Conservation (phyloP, 139 green algal species). For the Ettlia oleoabundans region DNA sequence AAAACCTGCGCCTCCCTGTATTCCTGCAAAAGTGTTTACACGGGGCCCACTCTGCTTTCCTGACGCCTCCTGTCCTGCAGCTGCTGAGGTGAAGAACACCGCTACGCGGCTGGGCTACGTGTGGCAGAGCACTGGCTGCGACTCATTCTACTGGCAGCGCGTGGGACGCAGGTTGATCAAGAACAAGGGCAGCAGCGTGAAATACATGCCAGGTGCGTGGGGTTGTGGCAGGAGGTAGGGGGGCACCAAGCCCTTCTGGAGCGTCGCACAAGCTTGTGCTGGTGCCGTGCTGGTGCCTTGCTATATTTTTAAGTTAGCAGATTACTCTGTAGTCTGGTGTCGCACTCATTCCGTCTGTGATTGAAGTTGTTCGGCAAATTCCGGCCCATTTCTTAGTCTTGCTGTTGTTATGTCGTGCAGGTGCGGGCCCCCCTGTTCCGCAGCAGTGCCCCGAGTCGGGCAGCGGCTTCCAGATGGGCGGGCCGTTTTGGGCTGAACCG, state of each 20-base stretch:
- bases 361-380: too few relatives aligned
- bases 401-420: background rate
- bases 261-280: too few relatives aligned
- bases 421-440: constrained; percentile 66
- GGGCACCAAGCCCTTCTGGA: background rate
- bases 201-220: constrained; percentile 71
- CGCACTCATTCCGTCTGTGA: too few relatives aligned
- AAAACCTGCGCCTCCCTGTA: too few relatives aligned
- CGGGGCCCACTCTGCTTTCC: too few relatives aligned
- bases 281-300: background rate
- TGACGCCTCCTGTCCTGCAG: too few relatives aligned
- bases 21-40: too few relatives aligned
- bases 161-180: constrained; percentile 51
- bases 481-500: constrained; percentile 91
- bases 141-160: constrained; percentile 89
- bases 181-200: constrained; percentile 49
- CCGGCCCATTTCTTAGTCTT: background rate
- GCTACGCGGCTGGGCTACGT: constrained; percentile 88
- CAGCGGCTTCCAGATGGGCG: constrained; percentile 84
- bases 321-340: too few relatives aligned
- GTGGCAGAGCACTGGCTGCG: constrained; percentile 91
- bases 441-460: constrained; percentile 81
- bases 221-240: too few relatives aligned
- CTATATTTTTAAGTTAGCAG: too few relatives aligned
- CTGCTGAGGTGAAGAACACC: constrained; percentile 73